Base-by-base conservation (phyloP, 176 grass and related monocot genomes). In the Aegilops longissima region DNA sequence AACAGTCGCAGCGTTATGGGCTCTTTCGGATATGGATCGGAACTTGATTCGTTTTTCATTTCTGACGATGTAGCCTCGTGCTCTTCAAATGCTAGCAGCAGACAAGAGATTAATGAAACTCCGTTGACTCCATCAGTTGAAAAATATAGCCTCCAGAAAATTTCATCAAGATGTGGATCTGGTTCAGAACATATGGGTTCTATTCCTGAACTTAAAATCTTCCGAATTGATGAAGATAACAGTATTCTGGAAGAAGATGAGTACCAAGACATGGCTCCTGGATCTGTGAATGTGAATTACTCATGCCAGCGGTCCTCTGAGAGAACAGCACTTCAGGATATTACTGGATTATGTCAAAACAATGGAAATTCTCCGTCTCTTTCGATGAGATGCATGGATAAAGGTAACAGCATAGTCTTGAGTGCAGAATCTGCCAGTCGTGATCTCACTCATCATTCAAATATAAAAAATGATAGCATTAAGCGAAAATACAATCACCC, bases 151-250 rank as follows among this genome's bases (percentile, higher is more conserved):
- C 38, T 75, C 7, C 80, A 80, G 63, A 93, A 90, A 71, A 52
- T 91, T 77, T 89, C 92, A 29, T 88, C 47, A 59, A 90, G 66
- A 87, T 20, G 36, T 71, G 83, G 84, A 87, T 82, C 85, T 82
- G 70, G 87, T 91, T 92, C 84, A 72, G 88, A 90, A 58, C 87
- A 82, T 42, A 73, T 92, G 80, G 85, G 79, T 70, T 86, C 87
- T 52, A 90, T 87, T 79, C 90, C 92, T 72, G 95, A 97, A 80
- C 86, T 91, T 74, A 81, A 52, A 71, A 94, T 92, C 78, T 97
- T 92, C 83, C 83, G 86, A 86, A 97, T 97, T 80, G 95, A 97
- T 23, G 95, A 97, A 92, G 86, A 97, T 78, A 88, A 74, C 73
- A 77, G 25, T 79, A 90, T 83, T 65, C 71, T 59, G n/a, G 92